Percentiles rank a stretch among this genome's conserved stretches.
phyloP scores from a whole-genome alignment of 768 basidiomycete species.

The Xerocomellus dryophilus region DNA sequence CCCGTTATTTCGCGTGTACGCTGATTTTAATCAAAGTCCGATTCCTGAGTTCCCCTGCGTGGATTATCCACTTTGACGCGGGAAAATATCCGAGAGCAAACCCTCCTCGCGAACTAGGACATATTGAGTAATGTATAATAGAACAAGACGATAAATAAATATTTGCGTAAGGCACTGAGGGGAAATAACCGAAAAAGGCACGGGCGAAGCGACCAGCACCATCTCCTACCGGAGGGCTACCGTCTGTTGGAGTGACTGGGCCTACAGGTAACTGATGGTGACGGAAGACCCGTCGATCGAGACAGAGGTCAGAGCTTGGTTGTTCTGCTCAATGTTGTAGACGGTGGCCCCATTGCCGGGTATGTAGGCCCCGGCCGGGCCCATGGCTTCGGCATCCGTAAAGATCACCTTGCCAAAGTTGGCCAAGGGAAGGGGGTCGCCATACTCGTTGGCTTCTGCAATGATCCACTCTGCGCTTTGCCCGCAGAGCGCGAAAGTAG shows the following conservation, averaged over 20 bases:
- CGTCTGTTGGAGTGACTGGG: not conserved
- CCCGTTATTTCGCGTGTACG: too few species aligned
- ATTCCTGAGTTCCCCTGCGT: too few species aligned
- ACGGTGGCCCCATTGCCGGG: not conserved
- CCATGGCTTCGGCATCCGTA: conserved; percentile 1
- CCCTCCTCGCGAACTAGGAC: too few species aligned
- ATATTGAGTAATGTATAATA: too few species aligned
- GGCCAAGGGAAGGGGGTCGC: not conserved
- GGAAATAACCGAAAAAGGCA: not conserved
- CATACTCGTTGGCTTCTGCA: not conserved
- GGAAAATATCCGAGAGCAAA: too few species aligned
- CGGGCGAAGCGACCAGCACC: too few species aligned
- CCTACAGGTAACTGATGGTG: not conserved
- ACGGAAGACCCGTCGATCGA: not conserved
- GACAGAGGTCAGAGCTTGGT: not conserved
- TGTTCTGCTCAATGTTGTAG: conserved; percentile 4
- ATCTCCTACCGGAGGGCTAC: not conserved
- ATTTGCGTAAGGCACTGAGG: not conserved
- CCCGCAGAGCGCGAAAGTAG: conserved; percentile 1
- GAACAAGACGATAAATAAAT: not conserved
- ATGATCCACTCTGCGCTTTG: conserved; percentile 10
- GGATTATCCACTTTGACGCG: too few species aligned
- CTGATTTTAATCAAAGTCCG: too few species aligned
- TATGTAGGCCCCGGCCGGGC: not conserved
- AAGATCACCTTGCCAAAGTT: conserved; percentile 12